These are phyloP conservation scores for Betula pendula DNA, from an alignment of 306 rosid genomes.

Conservation along the genomic window DNA sequence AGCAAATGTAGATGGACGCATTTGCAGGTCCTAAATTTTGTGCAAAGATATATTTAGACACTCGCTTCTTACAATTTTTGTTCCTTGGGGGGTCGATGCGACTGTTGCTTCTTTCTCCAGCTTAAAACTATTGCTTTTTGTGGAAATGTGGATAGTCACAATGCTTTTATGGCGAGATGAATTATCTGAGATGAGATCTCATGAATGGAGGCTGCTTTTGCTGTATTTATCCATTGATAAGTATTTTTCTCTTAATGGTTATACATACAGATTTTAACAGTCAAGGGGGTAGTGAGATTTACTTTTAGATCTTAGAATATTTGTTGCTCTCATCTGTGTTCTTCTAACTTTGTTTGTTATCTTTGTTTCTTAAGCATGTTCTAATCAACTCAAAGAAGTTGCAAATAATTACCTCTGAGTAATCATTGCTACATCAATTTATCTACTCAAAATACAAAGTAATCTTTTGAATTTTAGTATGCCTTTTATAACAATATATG, in stretches of 20 bases:
- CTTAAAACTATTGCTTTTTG: too few relatives aligned
- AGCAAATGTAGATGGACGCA: too few relatives aligned
- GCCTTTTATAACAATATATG: background rate
- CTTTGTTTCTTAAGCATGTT: background rate
- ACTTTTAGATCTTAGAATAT: background rate
- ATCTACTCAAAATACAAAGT: background rate
- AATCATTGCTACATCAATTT: background rate
- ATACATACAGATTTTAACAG: background rate
- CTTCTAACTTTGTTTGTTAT: background rate
- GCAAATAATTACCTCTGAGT: background rate
- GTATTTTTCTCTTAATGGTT: background rate
- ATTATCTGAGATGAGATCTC: background rate
- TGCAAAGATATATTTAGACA: background rate
- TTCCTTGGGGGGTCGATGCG: background rate
- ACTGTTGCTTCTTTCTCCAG: background rate
- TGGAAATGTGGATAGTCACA: too few relatives aligned
- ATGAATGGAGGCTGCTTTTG: background rate
- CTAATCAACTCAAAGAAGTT: background rate
- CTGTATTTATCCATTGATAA: background rate
- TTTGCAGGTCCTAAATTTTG: background rate
- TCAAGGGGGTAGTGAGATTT: background rate
- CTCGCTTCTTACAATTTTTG: background rate
- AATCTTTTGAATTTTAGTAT: background rate
- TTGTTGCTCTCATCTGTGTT: background rate
- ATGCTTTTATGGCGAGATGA: background rate